Evolutionary conservation across 163 green algal genomes (phyloP), one percentile per base, ranked within the genome.

Genomic region (Prototheca wickerhamii): DNA sequence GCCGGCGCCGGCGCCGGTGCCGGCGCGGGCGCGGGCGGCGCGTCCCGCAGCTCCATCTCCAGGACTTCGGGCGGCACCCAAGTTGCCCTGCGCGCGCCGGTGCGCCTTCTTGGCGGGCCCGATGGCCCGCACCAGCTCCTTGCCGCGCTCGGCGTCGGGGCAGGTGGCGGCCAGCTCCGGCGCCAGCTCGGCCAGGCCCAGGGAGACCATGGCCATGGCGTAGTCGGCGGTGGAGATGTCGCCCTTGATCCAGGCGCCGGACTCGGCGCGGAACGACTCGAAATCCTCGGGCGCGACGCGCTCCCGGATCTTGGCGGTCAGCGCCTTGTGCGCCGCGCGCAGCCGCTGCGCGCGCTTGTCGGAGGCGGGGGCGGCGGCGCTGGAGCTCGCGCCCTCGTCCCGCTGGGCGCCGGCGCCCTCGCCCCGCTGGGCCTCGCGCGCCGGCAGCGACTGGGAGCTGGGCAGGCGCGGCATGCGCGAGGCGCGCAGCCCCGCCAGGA

Each of bases 91-190:
- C 37, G 37, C 37, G 20, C 46, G 20, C 46, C n/a, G 15, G 15
- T 18, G 46, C 46, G n/a, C 26, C 15, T 6, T 18, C 23, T 54
- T 54, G 23, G 18, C 18, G 12, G 5, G 23, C 46, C 12, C 0
- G 1, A 65, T 85, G 76, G 53, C 77, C 3, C 51, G 63, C 43
- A 87, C 60, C 43, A 90, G 76, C 62, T 74, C 72, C 5, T 53
- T 28, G 1, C 76, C 68, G 63, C 79, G 78, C 15, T 56, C 60
- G 4, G 63, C 46, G 42, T 85, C 76, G 1, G 83, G 85, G 57
- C 77, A 84, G 34, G 89, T 80, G 10, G 80, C 73, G 8, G 84
- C 83, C 17, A 91, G 71, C 65, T 93, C 81, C 3, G 85, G 71
- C 20, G 85, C 71, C 2, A 91, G 42, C 33, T 33, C 57, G 18